A percentile compares a stretch with the other conserved stretches of the same genome.
Conservation (phyloP, 768 basidiomycete species). For the Omphalotus guepiniiformis region DNA sequence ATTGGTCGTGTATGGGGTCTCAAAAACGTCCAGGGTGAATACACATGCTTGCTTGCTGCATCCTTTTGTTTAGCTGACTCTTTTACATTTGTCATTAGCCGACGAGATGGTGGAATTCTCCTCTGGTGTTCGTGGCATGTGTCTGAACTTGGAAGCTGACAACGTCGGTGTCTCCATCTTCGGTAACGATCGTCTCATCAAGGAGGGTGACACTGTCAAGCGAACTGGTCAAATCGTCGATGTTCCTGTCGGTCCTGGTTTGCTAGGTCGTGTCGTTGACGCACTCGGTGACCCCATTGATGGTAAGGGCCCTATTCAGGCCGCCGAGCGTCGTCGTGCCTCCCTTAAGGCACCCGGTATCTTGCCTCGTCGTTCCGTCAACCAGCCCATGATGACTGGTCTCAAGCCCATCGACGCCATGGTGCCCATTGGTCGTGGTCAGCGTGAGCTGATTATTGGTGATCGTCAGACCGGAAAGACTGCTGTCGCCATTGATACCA, state of each 20-base stretch:
- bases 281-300: constrained; percentile 99
- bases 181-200: constrained; percentile 96
- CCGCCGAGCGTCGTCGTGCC: constrained; percentile 92
- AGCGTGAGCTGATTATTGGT: constrained; percentile 99
- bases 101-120: constrained; percentile 99
- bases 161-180: constrained; percentile 99
- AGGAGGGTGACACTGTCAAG: constrained; percentile 99
- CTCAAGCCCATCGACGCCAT: constrained; percentile 99
- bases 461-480: constrained; percentile 99
- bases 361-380: constrained; percentile 97
- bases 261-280: constrained; percentile 98
- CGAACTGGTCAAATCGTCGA: constrained; percentile 99
- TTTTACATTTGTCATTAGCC: constrained; percentile 41
- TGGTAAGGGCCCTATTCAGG: constrained; percentile 96
- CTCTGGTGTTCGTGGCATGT: constrained; percentile 99
- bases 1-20: constrained; percentile 99
- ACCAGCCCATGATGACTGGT: constrained; percentile 99
- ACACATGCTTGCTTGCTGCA: constrained; percentile 7
- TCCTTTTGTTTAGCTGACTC: constrained; percentile 3
- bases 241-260: constrained; percentile 94
- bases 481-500: constrained; percentile 99
- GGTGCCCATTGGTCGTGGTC: constrained; percentile 99
- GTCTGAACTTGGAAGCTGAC: constrained; percentile 99
- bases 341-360: constrained; percentile 99
- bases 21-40: constrained; percentile 91